A percentile compares a stretch with the other conserved stretches of the same genome.
phyloP scores from a whole-genome alignment of 1,139 yeast species.

The Kodamaea arcana region DNA sequence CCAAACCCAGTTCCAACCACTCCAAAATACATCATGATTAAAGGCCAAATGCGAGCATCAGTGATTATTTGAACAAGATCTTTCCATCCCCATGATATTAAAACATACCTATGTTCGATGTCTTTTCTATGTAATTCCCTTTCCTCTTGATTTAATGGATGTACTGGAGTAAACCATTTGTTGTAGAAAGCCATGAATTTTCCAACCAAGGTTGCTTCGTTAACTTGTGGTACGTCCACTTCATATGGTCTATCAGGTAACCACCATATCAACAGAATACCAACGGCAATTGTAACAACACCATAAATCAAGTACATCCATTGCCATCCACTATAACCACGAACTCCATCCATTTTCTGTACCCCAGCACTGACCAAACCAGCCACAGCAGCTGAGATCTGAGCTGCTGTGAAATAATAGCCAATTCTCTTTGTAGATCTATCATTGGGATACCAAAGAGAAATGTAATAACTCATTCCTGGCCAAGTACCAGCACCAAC shows the following conservation, averaged over 20 bases:
- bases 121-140: constrained; percentile 59
- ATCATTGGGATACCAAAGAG: constrained; percentile 83
- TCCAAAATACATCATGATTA: constrained; percentile 84
- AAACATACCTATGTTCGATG: constrained; percentile 46
- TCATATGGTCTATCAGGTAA: constrained; percentile 65
- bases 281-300: constrained; percentile 61
- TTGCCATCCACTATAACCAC: constrained; percentile 79
- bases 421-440: constrained; percentile 79
- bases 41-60: constrained; percentile 74
- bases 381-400: constrained; percentile 79
- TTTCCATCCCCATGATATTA: constrained; percentile 53
- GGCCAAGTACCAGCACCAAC: constrained; percentile 96
- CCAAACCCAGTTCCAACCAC: constrained; percentile 90
- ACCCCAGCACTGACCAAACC: constrained; percentile 86
- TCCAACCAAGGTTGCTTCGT: neutral
- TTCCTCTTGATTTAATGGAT: constrained; percentile 54
- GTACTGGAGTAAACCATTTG: constrained; percentile 33
- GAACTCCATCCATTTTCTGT: constrained; percentile 70
- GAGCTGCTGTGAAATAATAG: constrained; percentile 88
- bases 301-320: constrained; percentile 86
- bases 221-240: neutral
- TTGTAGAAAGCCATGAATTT: constrained; percentile 14
- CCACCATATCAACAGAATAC: constrained; percentile 73
- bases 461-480: constrained; percentile 79
- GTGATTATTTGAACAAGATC: constrained; percentile 55